These are phyloP conservation scores for Echeveria elegans DNA, from an alignment of 164 flowering plant genomes.

Conservation along the genomic window DNA sequence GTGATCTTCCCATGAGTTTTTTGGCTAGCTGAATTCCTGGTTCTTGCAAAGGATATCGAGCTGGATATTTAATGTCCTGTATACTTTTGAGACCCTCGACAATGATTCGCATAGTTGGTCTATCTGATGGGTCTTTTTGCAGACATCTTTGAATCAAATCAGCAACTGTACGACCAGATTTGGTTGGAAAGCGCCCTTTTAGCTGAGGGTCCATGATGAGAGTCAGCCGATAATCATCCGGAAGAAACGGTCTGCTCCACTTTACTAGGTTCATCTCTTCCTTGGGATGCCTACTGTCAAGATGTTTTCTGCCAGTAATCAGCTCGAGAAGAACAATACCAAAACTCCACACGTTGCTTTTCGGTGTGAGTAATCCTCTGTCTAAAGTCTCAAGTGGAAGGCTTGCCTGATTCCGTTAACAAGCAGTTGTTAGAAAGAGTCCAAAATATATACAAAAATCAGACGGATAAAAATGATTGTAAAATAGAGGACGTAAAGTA, in stretches of 20 bases:
- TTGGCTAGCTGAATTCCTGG: slow-evolving; percentile 38
- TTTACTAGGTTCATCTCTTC: slow-evolving; percentile 85
- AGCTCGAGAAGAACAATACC: slow-evolving; percentile 89
- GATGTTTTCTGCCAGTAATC: slow-evolving; percentile 78
- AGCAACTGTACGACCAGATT: slow-evolving; percentile 72
- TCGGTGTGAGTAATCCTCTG: slow-evolving; percentile 86
- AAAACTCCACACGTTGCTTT: slow-evolving; percentile 92
- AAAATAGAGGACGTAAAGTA: background rate
- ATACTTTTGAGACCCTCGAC: slow-evolving; percentile 62
- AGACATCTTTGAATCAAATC: slow-evolving; percentile 77
- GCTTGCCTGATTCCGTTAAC: slow-evolving; percentile 25
- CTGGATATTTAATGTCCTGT: slow-evolving; percentile 69
- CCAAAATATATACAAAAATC: background rate
- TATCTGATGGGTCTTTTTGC: slow-evolving; percentile 71
- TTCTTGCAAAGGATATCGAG: slow-evolving; percentile 77
- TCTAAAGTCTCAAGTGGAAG: slow-evolving; percentile 61
- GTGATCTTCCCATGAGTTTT: slow-evolving; percentile 60
- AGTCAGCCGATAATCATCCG: slow-evolving; percentile 72
- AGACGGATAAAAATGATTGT: background rate
- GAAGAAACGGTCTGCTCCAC: slow-evolving; percentile 76
- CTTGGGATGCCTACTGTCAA: slow-evolving; percentile 58
- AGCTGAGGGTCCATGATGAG: slow-evolving; percentile 89
- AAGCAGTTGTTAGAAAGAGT: background rate
- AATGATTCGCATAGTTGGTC: slow-evolving; percentile 90
- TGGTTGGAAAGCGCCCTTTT: slow-evolving; percentile 71